Evolutionary conservation across 768 basidiomycete species (phyloP).

Genomic region (Termitomyces heimii): DNA sequence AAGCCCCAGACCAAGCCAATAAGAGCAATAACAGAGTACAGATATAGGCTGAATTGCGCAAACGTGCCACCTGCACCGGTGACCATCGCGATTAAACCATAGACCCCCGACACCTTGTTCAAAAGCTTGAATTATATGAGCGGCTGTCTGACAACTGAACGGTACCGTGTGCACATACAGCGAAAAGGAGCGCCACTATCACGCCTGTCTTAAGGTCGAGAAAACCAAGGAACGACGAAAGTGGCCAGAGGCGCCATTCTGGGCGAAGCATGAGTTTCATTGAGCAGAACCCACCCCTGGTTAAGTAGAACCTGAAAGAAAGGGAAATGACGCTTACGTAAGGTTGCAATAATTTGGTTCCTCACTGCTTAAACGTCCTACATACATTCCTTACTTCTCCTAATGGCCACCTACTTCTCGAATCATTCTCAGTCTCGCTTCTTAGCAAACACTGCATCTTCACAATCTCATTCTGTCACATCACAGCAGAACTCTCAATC

Average conservation of each 20-base stretch:
- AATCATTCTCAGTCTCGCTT: slow-evolving; percentile 77
- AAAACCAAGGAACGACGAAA: slow-evolving; percentile 77
- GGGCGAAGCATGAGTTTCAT: slow-evolving; percentile 82
- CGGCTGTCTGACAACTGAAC: not conserved
- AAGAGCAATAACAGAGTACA: slow-evolving; percentile 85
- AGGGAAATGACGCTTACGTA: slow-evolving; percentile 9
- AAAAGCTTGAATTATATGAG: slow-evolving; percentile 47
- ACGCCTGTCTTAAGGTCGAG: slow-evolving; percentile 95
- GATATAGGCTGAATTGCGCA: slow-evolving; percentile 86
- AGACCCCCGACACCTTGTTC: slow-evolving; percentile 98
- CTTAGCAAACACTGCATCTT: slow-evolving; percentile 41
- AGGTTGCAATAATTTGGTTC: slow-evolving; percentile 8
- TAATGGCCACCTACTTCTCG: slow-evolving; percentile 74
- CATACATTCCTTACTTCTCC: slow-evolving; percentile 14
- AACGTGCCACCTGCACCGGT: slow-evolving; percentile 92
- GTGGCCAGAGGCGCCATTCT: slow-evolving; percentile 79
- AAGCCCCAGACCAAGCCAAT: slow-evolving; percentile 83
- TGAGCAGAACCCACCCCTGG: slow-evolving; percentile 3
- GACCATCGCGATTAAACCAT: slow-evolving; percentile 88
- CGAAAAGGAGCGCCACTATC: slow-evolving; percentile 82
- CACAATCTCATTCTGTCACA: slow-evolving; percentile 16
- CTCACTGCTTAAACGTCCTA: not conserved
- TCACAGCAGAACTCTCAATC: slow-evolving; percentile 17
- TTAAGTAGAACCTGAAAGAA: not conserved
- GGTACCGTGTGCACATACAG: slow-evolving; percentile 42